Evolutionary conservation across 2,329 filamentous ascomycete genomes (phyloP), one percentile per base, ranked within the genome.

Genomic region (Elsinoe perseae): DNA sequence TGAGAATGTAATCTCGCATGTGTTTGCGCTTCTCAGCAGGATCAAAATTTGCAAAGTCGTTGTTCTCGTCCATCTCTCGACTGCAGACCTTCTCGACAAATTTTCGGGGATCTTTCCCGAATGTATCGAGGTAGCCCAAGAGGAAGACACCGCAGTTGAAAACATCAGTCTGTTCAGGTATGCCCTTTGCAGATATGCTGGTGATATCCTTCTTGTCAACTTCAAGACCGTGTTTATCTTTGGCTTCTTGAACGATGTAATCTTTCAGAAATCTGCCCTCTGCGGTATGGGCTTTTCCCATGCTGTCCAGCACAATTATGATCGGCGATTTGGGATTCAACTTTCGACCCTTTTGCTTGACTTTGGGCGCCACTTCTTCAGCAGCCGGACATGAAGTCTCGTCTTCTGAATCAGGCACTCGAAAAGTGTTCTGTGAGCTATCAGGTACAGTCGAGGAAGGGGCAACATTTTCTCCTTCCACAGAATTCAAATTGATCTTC

Each of bases 131-230:
- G 65, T 97, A 98, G 2, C 85, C 86, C 3, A 96, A 74, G 2
- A 97, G 74, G 63, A 87, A 98, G 0, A 96, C 74, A 7, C 93
- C 93, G 65, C 93, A 98, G 67, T 98, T 93, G 59, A 82, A 91
- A 63, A 80, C 87, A 66, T 98, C 97, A 50, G 81, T 73, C 69
- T 98, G 93, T 59, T 80, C 73, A 0, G 93, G 92, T 12, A 96
- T 85, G 6, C 79, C 77, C 58, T 81, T 86, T 3, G 87, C 88
- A 36, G 83, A 89, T 75, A 87, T 83, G 3, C 80, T 82, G 60
- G 75, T 74, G 56, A 82, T 70, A 9, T 71, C 63, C 4, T 68
- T 69, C n/a, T 69, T 66, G 9, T 75, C 67, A 12, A 80, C 72
- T 4, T 73, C 68, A 59, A 79, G 70, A 12, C 70, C 68, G n/a